These are phyloP conservation scores for Kuraishia floccosa DNA, from an alignment of 805 yeast genomes.

Conservation along the genomic window DNA sequence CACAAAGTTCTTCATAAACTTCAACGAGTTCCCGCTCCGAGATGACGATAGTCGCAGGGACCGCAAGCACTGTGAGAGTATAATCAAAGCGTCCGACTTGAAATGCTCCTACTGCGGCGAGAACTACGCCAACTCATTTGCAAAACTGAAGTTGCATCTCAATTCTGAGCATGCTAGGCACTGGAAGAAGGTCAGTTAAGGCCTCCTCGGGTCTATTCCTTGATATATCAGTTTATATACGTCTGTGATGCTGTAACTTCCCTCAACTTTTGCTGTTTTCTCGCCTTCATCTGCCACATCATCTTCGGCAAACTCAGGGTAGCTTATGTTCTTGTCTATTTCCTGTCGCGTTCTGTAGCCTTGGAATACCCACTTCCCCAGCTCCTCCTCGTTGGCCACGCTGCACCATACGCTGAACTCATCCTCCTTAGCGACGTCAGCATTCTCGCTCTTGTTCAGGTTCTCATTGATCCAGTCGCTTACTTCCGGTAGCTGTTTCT, in stretches of 20 bases:
- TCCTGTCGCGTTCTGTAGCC: conserved; percentile 51
- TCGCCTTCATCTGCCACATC: conserved; percentile 3
- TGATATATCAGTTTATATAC: conserved; percentile 32
- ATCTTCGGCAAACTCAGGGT: conserved; percentile 6
- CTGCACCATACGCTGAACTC: conserved; percentile 64
- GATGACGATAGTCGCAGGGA: conserved; percentile 28
- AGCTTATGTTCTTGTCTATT: conserved; percentile 14
- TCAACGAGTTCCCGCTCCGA: conserved; percentile 34
- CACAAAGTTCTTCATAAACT: conserved; percentile 49
- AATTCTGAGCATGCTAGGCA: too few species aligned
- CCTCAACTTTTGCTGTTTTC: conserved; percentile 7
- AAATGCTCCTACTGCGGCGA: conserved; percentile 28
- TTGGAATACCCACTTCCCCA: conserved; percentile 47
- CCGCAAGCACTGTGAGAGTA: conserved; percentile 26
- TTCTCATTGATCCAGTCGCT: conserved; percentile 61
- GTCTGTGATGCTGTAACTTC: conserved; percentile 22
- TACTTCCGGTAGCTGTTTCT: conserved; percentile 85
- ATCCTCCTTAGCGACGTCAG: conserved; percentile 31
- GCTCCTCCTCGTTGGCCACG: conserved; percentile 36
- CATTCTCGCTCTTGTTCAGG: conserved; percentile 11
- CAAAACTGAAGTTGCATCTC: conserved; percentile 28
- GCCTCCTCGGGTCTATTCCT: too few species aligned
- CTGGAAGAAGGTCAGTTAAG: too few species aligned
- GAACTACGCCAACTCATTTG: conserved; percentile 30
- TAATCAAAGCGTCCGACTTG: conserved; percentile 21